Evolutionary conservation across 805 yeast genomes (phyloP).

Genomic region (Candida maris): DNA sequence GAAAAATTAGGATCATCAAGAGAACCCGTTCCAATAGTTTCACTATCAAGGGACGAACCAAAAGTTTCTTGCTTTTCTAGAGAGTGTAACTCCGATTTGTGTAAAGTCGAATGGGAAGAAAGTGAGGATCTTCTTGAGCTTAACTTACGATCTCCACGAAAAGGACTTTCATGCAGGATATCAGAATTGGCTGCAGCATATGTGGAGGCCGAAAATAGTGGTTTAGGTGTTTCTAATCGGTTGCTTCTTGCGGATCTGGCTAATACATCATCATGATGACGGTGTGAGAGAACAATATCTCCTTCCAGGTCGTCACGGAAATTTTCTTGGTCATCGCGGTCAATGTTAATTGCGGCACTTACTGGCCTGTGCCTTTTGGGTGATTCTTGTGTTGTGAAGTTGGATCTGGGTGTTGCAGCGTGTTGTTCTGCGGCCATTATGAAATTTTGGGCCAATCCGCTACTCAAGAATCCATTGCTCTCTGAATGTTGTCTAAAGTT

Average conservation of each 20-base stretch:
- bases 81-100: constrained; percentile 2
- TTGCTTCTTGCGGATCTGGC: constrained; percentile 34
- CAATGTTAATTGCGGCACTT: constrained; percentile 46
- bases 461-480: constrained; percentile 24
- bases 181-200: constrained; percentile 54
- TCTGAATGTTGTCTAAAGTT: constrained; percentile 32
- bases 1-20: constrained; percentile 20
- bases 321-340: constrained; percentile 34
- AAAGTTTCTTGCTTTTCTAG: constrained; percentile 15
- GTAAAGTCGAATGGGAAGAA: constrained; percentile 20
- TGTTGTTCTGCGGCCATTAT: constrained; percentile 31
- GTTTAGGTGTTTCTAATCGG: constrained; percentile 60
- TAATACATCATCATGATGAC: constrained; percentile 25
- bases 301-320: constrained; percentile 26
- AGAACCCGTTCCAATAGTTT: constrained; percentile 16
- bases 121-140: constrained; percentile 21
- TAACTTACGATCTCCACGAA: constrained; percentile 17
- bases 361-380: constrained; percentile 58
- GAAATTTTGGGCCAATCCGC: constrained; percentile 38
- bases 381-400: constrained; percentile 65
- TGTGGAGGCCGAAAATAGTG: constrained; percentile 59
- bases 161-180: constrained; percentile 14
- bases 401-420: constrained; percentile 61
- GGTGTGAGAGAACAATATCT: constrained; percentile 22
- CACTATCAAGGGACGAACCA: constrained; percentile 16